These are phyloP conservation scores for Taxawa tesnikishii DNA, from an alignment of 2,329 filamentous ascomycete genomes.

Conservation along the genomic window DNA sequence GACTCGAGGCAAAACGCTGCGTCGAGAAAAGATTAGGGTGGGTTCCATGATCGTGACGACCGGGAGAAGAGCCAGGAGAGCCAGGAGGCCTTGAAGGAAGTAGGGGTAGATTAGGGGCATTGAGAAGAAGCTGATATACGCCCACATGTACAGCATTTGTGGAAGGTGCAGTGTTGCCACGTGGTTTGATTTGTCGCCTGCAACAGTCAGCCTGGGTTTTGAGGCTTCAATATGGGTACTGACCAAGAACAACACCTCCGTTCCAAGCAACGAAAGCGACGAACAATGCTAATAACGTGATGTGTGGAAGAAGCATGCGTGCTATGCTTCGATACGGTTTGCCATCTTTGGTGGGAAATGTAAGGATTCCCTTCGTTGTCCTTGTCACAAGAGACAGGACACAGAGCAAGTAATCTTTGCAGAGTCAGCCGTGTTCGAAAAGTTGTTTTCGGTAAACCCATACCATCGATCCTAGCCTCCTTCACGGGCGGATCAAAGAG, in stretches of 20 bases:
- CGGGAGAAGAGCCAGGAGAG: constrained; percentile 13
- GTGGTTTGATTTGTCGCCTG: constrained; percentile 90
- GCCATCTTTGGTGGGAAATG: neutral
- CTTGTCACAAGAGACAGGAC: constrained; percentile 4
- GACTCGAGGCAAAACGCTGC: constrained; percentile 23
- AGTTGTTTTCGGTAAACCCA: neutral
- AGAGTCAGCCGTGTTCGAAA: constrained; percentile 3
- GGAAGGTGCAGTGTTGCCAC: constrained; percentile 77
- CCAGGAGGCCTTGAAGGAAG: constrained; percentile 24
- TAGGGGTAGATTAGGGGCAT: constrained; percentile 58
- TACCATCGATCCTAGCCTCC: constrained; percentile 38
- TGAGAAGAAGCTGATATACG: constrained; percentile 82
- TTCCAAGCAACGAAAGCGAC: constrained; percentile 72
- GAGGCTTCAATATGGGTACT: constrained; percentile 11
- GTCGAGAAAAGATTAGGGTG: constrained; percentile 20
- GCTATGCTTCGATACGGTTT: constrained; percentile 2
- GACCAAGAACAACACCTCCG: constrained; percentile 79
- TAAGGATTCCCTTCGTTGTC: neutral
- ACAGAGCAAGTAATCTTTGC: constrained; percentile 13
- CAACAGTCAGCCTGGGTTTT: neutral
- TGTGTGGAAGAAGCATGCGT: constrained; percentile 28
- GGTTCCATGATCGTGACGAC: constrained; percentile 15
- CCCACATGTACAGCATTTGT: constrained; percentile 94
- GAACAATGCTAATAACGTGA: constrained; percentile 57
- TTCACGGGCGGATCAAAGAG: constrained; percentile 38